Conservation (phyloP, 768 basidiomycete species). For the Leucosporidium creatinivorum region DNA sequence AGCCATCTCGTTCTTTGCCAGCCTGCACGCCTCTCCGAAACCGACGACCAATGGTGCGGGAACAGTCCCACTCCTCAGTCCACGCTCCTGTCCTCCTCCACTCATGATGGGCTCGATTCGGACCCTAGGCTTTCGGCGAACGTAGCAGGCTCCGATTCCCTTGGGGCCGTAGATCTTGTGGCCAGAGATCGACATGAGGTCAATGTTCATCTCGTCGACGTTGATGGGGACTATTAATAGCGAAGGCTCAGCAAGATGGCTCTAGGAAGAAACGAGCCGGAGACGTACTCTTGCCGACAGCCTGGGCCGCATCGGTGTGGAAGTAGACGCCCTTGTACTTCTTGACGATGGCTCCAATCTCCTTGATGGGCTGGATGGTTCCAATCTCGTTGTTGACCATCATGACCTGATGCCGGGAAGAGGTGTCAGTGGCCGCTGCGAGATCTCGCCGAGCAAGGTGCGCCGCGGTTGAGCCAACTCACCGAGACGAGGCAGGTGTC, state of each 20-base stretch:
- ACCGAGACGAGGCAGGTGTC: conserved; percentile 75
- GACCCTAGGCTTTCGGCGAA: conserved; percentile 83
- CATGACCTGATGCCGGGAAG: conserved; percentile 56
- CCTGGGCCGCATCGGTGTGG: conserved; percentile 97
- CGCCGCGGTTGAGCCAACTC: neutral
- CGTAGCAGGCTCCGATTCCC: conserved; percentile 89
- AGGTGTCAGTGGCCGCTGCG: neutral
- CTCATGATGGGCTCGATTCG: conserved; percentile 88
- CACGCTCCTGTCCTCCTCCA: conserved; percentile 96
- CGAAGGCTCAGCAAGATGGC: conserved; percentile 38
- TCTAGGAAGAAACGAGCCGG: neutral
- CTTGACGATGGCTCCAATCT: conserved; percentile 78
- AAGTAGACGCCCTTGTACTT: conserved; percentile 86
- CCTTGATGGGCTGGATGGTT: conserved; percentile 92
- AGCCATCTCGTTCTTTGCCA: conserved; percentile 85
- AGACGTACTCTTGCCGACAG: conserved; percentile 41
- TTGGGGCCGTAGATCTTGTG: conserved; percentile 99
- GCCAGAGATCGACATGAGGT: conserved; percentile 90
- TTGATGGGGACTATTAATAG: conserved; percentile 77
- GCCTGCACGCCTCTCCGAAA: conserved; percentile 84
- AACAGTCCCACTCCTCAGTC: conserved; percentile 87
- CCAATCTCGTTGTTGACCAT: conserved; percentile 99
- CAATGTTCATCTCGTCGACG: conserved; percentile 91
- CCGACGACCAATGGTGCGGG: conserved; percentile 82
- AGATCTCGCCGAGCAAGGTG: neutral